A percentile compares a stretch with the other conserved stretches of the same genome.
Conservation (phyloP, 23 red algal species). For the Gracilariopsis chorda region DNA sequence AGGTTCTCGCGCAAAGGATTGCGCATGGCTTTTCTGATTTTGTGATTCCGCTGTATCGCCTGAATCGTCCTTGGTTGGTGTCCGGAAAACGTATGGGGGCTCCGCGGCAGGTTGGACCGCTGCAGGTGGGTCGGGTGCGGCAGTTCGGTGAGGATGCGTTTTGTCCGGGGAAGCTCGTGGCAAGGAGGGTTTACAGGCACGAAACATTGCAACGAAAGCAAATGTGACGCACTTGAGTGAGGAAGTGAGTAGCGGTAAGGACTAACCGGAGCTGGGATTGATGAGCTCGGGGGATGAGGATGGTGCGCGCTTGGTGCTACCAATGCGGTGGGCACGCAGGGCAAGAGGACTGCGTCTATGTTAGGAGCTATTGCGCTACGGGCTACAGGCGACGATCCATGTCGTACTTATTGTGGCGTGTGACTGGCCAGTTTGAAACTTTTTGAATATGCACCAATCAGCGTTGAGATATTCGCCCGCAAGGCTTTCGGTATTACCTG, state of each 20-base stretch:
- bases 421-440: too few relatives aligned
- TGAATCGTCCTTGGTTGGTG: neutral
- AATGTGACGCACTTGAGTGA: neutral
- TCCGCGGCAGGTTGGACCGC: neutral
- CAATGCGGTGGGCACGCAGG: too few relatives aligned
- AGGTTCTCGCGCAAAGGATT: neutral
- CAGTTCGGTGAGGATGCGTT: neutral
- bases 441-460: too few relatives aligned
- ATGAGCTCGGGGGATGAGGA: too few relatives aligned
- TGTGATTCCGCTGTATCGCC: neutral
- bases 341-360: too few relatives aligned
- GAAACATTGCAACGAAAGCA: neutral
- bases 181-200: slow-evolving; percentile 35
- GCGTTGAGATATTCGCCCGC: too few relatives aligned
- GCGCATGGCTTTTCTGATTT: neutral
- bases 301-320: too few relatives aligned
- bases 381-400: too few relatives aligned
- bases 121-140: neutral
- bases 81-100: neutral
- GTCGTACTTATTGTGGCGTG: too few relatives aligned
- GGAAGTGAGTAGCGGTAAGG: neutral
- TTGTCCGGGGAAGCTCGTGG: slow-evolving; percentile 3
- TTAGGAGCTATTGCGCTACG: too few relatives aligned
- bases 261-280: too few relatives aligned
- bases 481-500: too few relatives aligned